Evolutionary conservation across 768 basidiomycete genomes (phyloP).

Genomic region (Trichaptum fuscoviolaceum): DNA sequence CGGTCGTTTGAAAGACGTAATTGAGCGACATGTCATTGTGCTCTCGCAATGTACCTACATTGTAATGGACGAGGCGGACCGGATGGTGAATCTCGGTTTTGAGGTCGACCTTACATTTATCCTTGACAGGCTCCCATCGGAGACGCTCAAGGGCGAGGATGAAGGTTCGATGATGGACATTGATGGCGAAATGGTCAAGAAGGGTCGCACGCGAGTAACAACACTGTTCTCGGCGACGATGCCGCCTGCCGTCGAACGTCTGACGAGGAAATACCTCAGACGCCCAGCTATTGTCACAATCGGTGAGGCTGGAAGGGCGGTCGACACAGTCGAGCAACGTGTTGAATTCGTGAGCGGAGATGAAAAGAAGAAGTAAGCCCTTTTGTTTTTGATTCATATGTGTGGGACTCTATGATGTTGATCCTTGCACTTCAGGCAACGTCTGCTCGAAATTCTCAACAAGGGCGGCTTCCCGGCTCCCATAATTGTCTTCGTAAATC

Average conservation of each 20-base stretch:
- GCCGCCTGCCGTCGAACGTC: conserved; percentile 94
- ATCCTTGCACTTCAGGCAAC: conserved; percentile 45
- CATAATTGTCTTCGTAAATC: conserved; percentile 98
- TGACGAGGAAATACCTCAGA: conserved; percentile 90
- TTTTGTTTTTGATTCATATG: neutral
- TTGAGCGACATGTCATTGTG: conserved; percentile 93
- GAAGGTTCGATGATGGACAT: conserved; percentile 72
- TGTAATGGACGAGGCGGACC: conserved; percentile 99
- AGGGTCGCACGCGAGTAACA: conserved; percentile 84
- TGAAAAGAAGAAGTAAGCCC: conserved; percentile 83
- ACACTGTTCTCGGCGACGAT: conserved; percentile 98
- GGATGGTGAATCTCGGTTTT: conserved; percentile 98
- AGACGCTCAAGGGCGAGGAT: conserved; percentile 85
- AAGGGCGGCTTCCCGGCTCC: conserved; percentile 77
- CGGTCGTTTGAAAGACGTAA: conserved; percentile 95
- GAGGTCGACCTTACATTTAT: conserved; percentile 94
- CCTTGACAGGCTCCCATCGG: conserved; percentile 83
- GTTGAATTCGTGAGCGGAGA: conserved; percentile 92
- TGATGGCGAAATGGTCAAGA: conserved; percentile 61
- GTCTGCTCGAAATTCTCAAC: conserved; percentile 89
- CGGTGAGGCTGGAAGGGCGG: conserved; percentile 95
- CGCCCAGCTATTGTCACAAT: conserved; percentile 95
- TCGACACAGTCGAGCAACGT: conserved; percentile 95
- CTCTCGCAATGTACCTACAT: conserved; percentile 96
- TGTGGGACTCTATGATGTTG: conserved; percentile 8